Evolutionary conservation across 805 yeast genomes (phyloP), one percentile per base, ranked within the genome.

Genomic region (Wickerhamiella sergipiensis): DNA sequence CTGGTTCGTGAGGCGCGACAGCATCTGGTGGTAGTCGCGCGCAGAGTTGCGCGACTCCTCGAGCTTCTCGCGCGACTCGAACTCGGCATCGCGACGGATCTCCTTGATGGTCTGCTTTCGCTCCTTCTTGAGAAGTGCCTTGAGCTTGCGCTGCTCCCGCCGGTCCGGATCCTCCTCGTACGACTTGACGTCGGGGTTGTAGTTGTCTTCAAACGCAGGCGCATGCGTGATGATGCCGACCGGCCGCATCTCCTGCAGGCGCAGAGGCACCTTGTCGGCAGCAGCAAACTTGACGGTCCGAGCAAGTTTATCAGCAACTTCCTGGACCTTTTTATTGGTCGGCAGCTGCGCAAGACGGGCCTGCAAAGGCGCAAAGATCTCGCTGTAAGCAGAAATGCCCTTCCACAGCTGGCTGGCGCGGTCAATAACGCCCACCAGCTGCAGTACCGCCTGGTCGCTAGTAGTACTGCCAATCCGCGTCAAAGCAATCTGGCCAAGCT

Each of bases 121-220:
- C 69, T 92, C 98, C 68, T 88, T 84, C 80, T 92, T 92, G 67
- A 88, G 70, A 69, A 85, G 86, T 19, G 83, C 80, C 68, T 77
- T 79, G 72, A 90, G 77, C 74, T 92, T 92, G 64, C 75, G 76
- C 59, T 85, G 69, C 67, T 92, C 97, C 58, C 81, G 85, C 67
- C 92, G 76, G 53, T 83, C 80, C 58, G 80, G 75, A 64, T 89
- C 84, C 49, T 83, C 77, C 65, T 90, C 96, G 66, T 87, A 84
- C 8, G 94, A 85, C 70, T 85, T 89, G 78, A 81, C 85, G 64
- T 87, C 96, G 51, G 96, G 95, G 70, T 89, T 90, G 77, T 82
- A 92, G 72, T 88, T 87, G 62, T 87, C 97, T 69, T 90, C 97
- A 65, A 83, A 92, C 68, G 85, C 81, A 57, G 99, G 99, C 38